Conservation (phyloP, 2,329 filamentous ascomycete species). For the Nigrospora osmanthi region DNA sequence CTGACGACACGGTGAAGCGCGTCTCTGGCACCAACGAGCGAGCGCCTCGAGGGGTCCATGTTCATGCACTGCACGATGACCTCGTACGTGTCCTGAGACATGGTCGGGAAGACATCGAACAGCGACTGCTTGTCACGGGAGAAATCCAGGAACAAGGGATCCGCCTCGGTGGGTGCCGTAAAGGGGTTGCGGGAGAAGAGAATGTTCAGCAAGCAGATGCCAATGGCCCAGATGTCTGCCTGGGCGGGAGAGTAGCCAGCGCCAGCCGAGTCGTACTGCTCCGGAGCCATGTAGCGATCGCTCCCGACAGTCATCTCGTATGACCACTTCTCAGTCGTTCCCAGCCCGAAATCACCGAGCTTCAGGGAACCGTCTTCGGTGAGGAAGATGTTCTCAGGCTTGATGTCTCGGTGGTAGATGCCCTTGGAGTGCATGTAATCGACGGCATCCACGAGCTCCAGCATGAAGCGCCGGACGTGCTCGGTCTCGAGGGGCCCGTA, state of each 20-base stretch:
- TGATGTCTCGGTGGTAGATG: slow-evolving; percentile 96
- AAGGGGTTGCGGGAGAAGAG: slow-evolving; percentile 97
- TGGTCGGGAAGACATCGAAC: slow-evolving; percentile 96
- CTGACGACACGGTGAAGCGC: slow-evolving; percentile 73
- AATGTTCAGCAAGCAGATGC: slow-evolving; percentile 92
- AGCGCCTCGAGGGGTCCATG: slow-evolving; percentile 83
- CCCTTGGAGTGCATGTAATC: slow-evolving; percentile 86
- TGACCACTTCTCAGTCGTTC: slow-evolving; percentile 83
- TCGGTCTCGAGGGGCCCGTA: slow-evolving; percentile 89
- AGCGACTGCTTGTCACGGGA: slow-evolving; percentile 88
- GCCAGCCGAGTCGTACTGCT: slow-evolving; percentile 87
- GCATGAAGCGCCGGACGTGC: slow-evolving; percentile 95
- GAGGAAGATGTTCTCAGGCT: slow-evolving; percentile 98
- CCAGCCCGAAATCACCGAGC: slow-evolving; percentile 91
- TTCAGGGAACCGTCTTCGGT: slow-evolving; percentile 84
- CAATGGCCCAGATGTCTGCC: slow-evolving; percentile 95
- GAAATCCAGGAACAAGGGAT: slow-evolving; percentile 89
- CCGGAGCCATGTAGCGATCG: slow-evolving; percentile 98
- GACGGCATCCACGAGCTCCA: slow-evolving; percentile 84
- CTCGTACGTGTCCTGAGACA: slow-evolving; percentile 97
- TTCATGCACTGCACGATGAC: slow-evolving; percentile 87
- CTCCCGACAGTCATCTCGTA: slow-evolving; percentile 91
- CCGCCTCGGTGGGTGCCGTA: slow-evolving; percentile 79
- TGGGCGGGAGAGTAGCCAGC: slow-evolving; percentile 86
- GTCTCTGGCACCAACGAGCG: slow-evolving; percentile 67